Conservation (phyloP, 805 yeast genomes). For the Kregervanrija fluxuum region DNA sequence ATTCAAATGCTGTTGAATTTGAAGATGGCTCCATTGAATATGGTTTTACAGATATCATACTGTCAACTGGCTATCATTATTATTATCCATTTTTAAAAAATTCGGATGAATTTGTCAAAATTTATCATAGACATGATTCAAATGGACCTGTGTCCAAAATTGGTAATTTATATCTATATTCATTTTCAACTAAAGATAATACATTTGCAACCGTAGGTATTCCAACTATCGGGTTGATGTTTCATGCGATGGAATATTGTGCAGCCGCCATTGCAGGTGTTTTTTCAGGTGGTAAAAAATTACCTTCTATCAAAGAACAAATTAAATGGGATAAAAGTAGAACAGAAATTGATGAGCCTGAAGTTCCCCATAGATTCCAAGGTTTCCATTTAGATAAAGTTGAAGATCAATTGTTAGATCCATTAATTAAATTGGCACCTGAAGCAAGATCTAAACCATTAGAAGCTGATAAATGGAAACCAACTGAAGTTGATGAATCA, state of each 20-base stretch:
- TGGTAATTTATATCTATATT: conserved; percentile 24
- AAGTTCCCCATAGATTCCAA: conserved; percentile 12
- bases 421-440: conserved; percentile 11
- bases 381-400: conserved; percentile 8
- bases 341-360: conserved; percentile 9
- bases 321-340: conserved; percentile 20
- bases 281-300: conserved; percentile 35
- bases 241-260: conserved; percentile 42
- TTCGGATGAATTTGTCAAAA: conserved; percentile 7
- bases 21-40: conserved; percentile 26
- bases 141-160: conserved; percentile 10
- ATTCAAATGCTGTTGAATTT: conserved; percentile 19
- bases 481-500: conserved; percentile 10
- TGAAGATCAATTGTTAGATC: conserved; percentile 11
- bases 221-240: conserved; percentile 36
- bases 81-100: conserved; percentile 33
- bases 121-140: conserved; percentile 3
- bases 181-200: conserved; percentile 36
- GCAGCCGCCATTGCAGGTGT: conserved; percentile 55
- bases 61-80: conserved; percentile 47
- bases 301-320: conserved; percentile 38
- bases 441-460: conserved; percentile 12
- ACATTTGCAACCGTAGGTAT: conserved; percentile 35
- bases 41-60: conserved; percentile 32
- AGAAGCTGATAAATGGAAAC: conserved; percentile 1